Evolutionary conservation across 1,139 yeast species (phyloP), one percentile per base, ranked within the genome.

Genomic region (Pichia sp.): DNA sequence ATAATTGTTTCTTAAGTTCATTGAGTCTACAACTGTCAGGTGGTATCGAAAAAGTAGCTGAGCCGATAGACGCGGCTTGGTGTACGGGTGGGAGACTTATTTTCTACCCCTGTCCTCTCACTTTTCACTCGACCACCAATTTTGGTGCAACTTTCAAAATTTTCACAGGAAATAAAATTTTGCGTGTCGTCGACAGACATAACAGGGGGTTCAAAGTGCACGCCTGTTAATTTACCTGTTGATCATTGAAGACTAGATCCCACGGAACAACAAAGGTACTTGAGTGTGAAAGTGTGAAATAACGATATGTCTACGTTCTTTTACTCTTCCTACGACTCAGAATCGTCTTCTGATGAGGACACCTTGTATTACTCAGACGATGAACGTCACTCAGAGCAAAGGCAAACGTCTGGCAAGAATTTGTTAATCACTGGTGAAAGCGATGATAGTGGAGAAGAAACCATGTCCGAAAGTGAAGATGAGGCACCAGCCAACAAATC

Each of bases 231-330:
- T 31, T 31, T 31, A 8, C 11, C 11, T 8, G 8, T 31, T 4
- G 34, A 31, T 8, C 11, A 11, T 31, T 31, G 11, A 31, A 31
- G 2, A 31, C 8, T 31, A 31, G 34, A 31, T 31, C 34, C 4
- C 8, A 11, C 8, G 4, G 11, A 8, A 31, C 34, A 31, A 31
- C 11, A 31, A 32, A 45, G 19, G 29, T 15, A n/a, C 30, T 32
- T 10, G 49, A 46, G 42, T 31, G 34, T 31, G 34, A 31, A 31
- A 31, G 34, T 31, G 43, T 40, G n/a, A 40, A 40, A 40, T 40
- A 40, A n/a, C 23, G 43, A 8, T n/a, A 86, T 86, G 92, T 85
- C 93, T 61, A 81, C 90, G 71, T 86, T 86, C 79, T 86, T 87
- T 75, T 85, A 82, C 58, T 75, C 85, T 57, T 84, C 79, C 64